Base-by-base conservation (phyloP, 495 filamentous ascomycete species). In the Halenospora varia region DNA sequence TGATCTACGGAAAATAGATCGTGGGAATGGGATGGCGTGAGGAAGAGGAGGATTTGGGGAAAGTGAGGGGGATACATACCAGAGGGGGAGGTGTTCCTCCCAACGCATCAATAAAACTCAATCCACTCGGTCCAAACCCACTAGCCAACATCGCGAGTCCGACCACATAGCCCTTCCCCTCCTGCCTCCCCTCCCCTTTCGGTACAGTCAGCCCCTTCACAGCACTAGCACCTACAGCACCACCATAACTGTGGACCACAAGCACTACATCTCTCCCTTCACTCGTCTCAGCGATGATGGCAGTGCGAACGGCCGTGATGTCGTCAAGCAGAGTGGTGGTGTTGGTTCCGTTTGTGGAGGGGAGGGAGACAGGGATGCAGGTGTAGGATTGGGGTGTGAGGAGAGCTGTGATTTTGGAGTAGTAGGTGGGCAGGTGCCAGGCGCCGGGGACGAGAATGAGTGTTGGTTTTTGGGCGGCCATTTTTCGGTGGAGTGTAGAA, bases 381-480 rank as follows among this genome's bases (percentile, higher is more conserved):
- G 66, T 64, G 68, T 74, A 77, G 19, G 68, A 62, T 24, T 65
- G 62, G 15, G 51, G 56, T 40, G 64, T 40, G 25, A 82, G 71
- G 20, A 69, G 54, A 10, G 68, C 45, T 20, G 65, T 65, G 2
- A 79, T 65, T 29, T 64, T 59, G 53, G 62, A 25, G 57, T 68
- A 77, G 49, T 63, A 71, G 2, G 58, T 55, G 2, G 72, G 59
- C 15, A 25, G 66, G 61, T 77, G 75, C 77, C 78, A 81, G 1
- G 76, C 72, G 1, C 77, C 79, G 10, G 73, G 75, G 15, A 80
- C 68, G 50, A 78, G 68, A 54, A 80, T 64, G 45, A 82, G 57
- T 48, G 65, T 67, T 2, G 70, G 67, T 47, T 62, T 58, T 42
- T 4, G 2, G 42, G 60, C n/a, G n/a, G n/a, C n/a, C n/a, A n/a